A percentile compares a stretch with the other conserved stretches of the same genome.
These are phyloP conservation scores for Trichoderma sp. DNA, from an alignment of 2,329 filamentous ascomycete genomes.

Conservation along the genomic window DNA sequence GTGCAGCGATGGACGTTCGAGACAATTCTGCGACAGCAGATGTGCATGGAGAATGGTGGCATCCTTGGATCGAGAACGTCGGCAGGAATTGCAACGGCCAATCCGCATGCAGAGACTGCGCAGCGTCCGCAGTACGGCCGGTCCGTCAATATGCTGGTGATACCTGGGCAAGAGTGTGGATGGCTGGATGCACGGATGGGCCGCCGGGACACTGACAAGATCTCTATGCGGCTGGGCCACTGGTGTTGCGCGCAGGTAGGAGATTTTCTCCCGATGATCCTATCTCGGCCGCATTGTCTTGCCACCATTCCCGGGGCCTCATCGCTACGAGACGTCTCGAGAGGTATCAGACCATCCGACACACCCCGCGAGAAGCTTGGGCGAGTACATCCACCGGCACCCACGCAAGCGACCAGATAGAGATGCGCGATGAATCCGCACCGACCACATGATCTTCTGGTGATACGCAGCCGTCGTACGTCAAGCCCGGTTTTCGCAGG, in stretches of 20 bases:
- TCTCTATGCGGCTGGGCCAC: background rate
- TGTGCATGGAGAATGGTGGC: background rate
- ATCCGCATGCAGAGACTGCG: slow-evolving; percentile 16
- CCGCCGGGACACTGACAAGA: background rate
- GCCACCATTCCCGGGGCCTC: slow-evolving; percentile 7
- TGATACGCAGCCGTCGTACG: slow-evolving; percentile 25
- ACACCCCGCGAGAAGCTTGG: background rate
- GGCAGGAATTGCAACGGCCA: slow-evolving; percentile 19
- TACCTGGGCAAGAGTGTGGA: slow-evolving; percentile 18
- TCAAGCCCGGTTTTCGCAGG: background rate
- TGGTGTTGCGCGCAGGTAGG: background rate
- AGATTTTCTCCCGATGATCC: background rate
- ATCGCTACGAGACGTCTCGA: slow-evolving; percentile 1
- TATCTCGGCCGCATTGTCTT: background rate
- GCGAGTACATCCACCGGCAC: background rate
- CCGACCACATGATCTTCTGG: slow-evolving; percentile 22
- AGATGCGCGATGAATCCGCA: slow-evolving; percentile 13
- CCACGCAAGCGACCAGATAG: slow-evolving; percentile 10
- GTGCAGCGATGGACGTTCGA: slow-evolving; percentile 20
- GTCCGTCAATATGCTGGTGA: slow-evolving; percentile 9
- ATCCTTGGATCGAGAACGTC: slow-evolving; percentile 20
- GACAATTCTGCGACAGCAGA: slow-evolving; percentile 21
- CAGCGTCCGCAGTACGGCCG: slow-evolving; percentile 7
- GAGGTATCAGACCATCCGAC: slow-evolving; percentile 20
- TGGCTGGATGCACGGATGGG: background rate